Evolutionary conservation across 2,329 filamentous ascomycete genomes (phyloP).

Genomic region (Aspergillus unguis): DNA sequence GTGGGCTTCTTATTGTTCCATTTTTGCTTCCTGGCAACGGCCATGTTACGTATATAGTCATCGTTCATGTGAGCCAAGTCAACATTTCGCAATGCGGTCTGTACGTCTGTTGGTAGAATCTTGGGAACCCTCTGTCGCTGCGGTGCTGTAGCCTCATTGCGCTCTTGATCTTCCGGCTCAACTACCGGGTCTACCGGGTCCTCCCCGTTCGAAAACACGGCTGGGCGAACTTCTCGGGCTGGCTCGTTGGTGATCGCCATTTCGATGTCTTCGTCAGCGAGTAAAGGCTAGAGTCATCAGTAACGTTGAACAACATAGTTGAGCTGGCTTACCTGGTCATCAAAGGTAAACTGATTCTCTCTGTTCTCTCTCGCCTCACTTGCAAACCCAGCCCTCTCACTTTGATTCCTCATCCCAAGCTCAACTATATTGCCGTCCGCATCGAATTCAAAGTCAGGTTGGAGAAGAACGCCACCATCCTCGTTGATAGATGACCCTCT

Average conservation of each 20-base stretch:
- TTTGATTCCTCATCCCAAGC: conserved; percentile 24
- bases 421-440: conserved; percentile 59
- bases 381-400: conserved; percentile 18
- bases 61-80: conserved; percentile 57
- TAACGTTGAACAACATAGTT: no score
- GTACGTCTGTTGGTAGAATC: conserved; percentile 47
- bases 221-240: neutral
- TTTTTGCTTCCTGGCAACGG: conserved; percentile 45
- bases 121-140: conserved; percentile 35
- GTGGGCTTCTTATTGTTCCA: conserved; percentile 38
- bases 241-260: conserved; percentile 3
- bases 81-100: conserved; percentile 53
- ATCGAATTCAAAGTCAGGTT: conserved; percentile 61
- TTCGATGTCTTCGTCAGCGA: conserved; percentile 30
- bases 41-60: conserved; percentile 62
- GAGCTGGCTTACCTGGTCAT: conserved; percentile 13
- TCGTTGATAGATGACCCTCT: conserved; percentile 32
- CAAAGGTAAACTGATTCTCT: conserved; percentile 34
- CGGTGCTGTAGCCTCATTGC: conserved; percentile 22
- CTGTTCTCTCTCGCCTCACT: conserved; percentile 35
- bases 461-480: conserved; percentile 47
- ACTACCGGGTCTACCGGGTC: neutral
- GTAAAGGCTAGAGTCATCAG: conserved; percentile 21
- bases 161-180: neutral
- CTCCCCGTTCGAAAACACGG: neutral